Evolutionary conservation across 2,329 filamentous ascomycete species (phyloP), one percentile per base, ranked within the genome.

Genomic region (Aureobasidium sp.): DNA sequence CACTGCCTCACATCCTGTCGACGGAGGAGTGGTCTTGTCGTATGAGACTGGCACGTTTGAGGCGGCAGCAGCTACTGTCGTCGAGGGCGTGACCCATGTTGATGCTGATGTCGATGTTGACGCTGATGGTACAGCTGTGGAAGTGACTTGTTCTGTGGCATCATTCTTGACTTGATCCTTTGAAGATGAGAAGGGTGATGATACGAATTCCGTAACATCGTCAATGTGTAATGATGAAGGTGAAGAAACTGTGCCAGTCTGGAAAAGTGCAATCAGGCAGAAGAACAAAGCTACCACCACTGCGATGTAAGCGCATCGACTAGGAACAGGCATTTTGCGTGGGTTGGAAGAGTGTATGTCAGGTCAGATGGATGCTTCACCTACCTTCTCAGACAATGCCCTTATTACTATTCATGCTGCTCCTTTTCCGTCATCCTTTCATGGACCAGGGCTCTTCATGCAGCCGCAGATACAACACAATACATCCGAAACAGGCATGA

Each of bases 1-100:
- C n/a, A 52, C 49, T 17, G 17, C 21, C 21, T 52, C 49, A 19
- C 49, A 52, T 10, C 49, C 49, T 21, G 49, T 52, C 10, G 27
- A 34, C 2, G 49, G 49, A 34, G 49, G 49, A 14, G 37, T 52
- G 8, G 27, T 42, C 14, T 41, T 35, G 37, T 52, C 49, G 21
- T 41, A 52, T 22, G 49, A 52, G 21, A 52, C 27, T 12, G 45
- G 35, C 8, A 49, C 34, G 12, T 39, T 39, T 17, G 45, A 49
- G 19, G 22, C 17, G 11, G 10, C 29, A 24, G 30, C 21, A 5
- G 30, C n/a, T 5, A 17, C 32, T 48, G 45, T 29, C 30, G n/a
- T 17, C 7, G 45, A 29, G 30, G 35, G 22, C n/a, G 25, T 11
- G n/a, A n/a, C n/a, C n/a, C n/a, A n/a, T 16, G 41, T 29, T 34